Evolutionary conservation across 1,284 basidiomycete genomes (phyloP), one percentile per base, ranked within the genome.

Genomic region (Trametes pubescens): DNA sequence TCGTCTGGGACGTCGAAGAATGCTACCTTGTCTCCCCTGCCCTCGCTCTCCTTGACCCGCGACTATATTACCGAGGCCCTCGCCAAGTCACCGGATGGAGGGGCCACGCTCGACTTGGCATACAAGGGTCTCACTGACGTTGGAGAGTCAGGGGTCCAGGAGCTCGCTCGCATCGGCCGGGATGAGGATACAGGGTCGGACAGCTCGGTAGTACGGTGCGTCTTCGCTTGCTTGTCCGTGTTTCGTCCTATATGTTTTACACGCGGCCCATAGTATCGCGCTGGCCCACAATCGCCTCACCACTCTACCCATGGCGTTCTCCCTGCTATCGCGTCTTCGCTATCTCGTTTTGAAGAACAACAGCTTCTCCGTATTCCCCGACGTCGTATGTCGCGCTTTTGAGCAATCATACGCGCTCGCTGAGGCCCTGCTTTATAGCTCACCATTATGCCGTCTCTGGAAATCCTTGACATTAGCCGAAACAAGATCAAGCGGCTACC

Each of bases 301-400:
- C 38, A 89, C 87, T 0, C 85, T 99, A 55, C 95, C 95, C 18
- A 84, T 85, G 68, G 88, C 90, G 34, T 97, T 99, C 74, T 85
- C 86, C 16, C 82, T 89, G 43, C 80, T 99, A 52, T 86, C 86
- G 62, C 88, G 88, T 66, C 82, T 99, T 55, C 83, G 96, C 67
- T 99, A 99, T 77, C 86, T 99, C 61, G 99, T 98, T 76, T 85
- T 99, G 64, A 93, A 94, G 78, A 91, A 91, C 72, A 99, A 99
- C 75, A 85, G 84, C 61, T 90, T 99, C 72, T 84, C 90, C 1
- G 82, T 85, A 18, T 94, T 99, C 71, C 97, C 97, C 11, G 85
- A 90, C 65, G 93, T 95, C 61, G 95, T 97, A 75, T 38, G 59
- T 56, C 43, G 49, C 54, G 61, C 44, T 48, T 59, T 16, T 52